A percentile compares a stretch with the other conserved stretches of the same genome.
phyloP scores from a whole-genome alignment of 306 rosid species.

The Alnus glutinosa region DNA sequence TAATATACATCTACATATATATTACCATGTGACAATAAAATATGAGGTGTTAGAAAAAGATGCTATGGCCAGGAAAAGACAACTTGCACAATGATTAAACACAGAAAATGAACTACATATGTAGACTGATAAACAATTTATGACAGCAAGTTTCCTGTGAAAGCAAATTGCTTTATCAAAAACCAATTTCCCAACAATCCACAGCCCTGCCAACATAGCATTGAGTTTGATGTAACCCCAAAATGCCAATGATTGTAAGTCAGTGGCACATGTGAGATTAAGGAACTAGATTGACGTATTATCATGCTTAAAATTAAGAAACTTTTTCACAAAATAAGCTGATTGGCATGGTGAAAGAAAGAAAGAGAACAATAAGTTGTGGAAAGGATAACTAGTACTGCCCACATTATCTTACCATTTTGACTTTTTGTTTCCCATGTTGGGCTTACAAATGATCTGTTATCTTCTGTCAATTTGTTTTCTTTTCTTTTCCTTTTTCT shows the following conservation, averaged over 20 bases:
- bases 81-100: no score
- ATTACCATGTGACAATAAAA: no score
- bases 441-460: not conserved
- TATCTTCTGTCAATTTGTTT: not conserved
- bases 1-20: no score
- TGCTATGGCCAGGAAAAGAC: no score
- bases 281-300: not conserved
- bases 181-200: no score
- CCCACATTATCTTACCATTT: not conserved
- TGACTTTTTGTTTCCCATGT: not conserved
- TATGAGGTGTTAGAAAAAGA: no score
- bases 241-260: not conserved
- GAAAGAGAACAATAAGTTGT: not conserved
- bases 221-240: no score
- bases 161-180: no score
- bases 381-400: not conserved
- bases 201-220: no score
- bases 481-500: not conserved
- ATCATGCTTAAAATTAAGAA: not conserved
- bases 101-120: no score
- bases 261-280: not conserved
- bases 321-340: not conserved
- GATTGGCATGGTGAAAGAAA: not conserved
- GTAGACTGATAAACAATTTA: no score
- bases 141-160: no score